phyloP scores from a whole-genome alignment of 257 asterid species.

The Solanum sitiens region DNA sequence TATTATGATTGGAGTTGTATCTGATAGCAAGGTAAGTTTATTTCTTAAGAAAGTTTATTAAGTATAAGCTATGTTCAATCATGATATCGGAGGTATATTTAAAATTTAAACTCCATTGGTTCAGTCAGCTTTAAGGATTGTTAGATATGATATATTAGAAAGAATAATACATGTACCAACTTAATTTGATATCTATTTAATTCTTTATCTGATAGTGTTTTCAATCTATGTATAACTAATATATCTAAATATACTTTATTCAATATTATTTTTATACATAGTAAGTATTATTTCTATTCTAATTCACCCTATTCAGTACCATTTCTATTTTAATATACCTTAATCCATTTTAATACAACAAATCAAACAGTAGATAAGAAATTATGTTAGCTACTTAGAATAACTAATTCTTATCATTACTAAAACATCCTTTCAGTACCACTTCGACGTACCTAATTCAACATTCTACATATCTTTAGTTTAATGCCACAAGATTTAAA shows the following conservation, averaged over 20 bases:
- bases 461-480: not conserved
- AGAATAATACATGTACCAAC: not conserved
- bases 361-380: not conserved
- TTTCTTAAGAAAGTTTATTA: not conserved
- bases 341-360: not conserved
- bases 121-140: not conserved
- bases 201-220: not conserved
- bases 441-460: not conserved
- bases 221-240: not conserved
- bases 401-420: not conserved
- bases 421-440: too few relatives aligned
- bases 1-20: not conserved
- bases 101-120: not conserved
- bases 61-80: not conserved
- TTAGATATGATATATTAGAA: not conserved
- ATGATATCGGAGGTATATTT: not conserved
- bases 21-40: not conserved
- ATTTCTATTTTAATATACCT: not conserved
- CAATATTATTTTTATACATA: not conserved
- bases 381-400: not conserved
- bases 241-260: not conserved
- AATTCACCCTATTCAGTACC: not conserved
- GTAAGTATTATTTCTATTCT: not conserved
- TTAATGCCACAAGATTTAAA: too few relatives aligned
- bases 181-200: not conserved